Base-by-base conservation (phyloP, 768 basidiomycete species). In the Boletus eberwhitei region DNA sequence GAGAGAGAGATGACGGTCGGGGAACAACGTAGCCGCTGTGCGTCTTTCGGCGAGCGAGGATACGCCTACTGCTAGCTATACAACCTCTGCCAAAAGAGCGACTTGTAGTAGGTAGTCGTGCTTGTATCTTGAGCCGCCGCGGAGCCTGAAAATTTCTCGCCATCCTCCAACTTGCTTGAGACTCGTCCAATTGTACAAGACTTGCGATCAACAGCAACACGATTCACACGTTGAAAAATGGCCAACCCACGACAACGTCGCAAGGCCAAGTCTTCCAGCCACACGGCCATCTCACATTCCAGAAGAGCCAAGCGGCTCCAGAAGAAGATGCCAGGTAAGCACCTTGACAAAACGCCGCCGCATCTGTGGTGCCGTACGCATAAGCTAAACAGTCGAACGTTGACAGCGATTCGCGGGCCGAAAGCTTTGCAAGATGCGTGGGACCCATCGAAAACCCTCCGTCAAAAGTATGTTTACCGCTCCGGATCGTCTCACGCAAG, bases 181-280 rank as follows among this genome's bases (percentile, higher is more conserved):
- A 29, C 13, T 13, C 32, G 11, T 32, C 12, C 22, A 22, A 22
- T 32, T 34, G 34, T 34, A 34, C 31, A 11, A 26, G 9, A 17
- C 41, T 29, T 21, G 48, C 21, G n/a, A 16, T 38, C 34, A 31
- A 19, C n/a, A 21, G 2, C 26, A 29, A 31, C n/a, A 22, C 21
- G 5, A 19, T 34, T 19, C 9, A 4, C 34, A 24, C n/a, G 24
- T n/a, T 5, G 3, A 19, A 37, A 39, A 21, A 97, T 98, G 95
- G 93, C 86, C 52, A 98, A 97, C 71, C 95, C 95, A 60, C 85
- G 95, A 52, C 96, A 98, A 73, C 82, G 94, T 57, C 82, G 86
- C 63, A 98, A 98, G 75, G 71, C 81, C 21, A 84, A 87, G 40
- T 94, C 93, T 24, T 83, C 85, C 17, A 76, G 83, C n/a, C 79